phyloP scores from a whole-genome alignment of 2,329 filamentous ascomycete species.

The Alternaria hordeiaustralica region DNA sequence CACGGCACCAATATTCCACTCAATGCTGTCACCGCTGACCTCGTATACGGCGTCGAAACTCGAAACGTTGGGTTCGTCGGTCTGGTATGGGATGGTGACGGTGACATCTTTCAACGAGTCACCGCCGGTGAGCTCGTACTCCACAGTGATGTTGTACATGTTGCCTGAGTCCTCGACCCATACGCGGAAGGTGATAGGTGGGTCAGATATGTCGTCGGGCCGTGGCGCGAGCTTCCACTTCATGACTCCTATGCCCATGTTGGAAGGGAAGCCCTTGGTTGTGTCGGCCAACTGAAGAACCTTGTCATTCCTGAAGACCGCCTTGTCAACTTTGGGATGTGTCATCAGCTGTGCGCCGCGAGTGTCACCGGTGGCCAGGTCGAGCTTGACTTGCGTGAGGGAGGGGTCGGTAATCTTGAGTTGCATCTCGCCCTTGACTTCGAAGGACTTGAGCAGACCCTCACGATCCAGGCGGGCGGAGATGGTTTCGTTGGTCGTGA shows the following conservation, averaged over 20 bases:
- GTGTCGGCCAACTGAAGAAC: slow-evolving; percentile 89
- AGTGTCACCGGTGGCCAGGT: slow-evolving; percentile 75
- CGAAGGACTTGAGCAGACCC: slow-evolving; percentile 82
- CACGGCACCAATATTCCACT: slow-evolving; percentile 90
- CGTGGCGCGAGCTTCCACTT: slow-evolving; percentile 89
- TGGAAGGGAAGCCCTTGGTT: slow-evolving; percentile 88
- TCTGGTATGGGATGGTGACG: slow-evolving; percentile 85
- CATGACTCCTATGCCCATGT: slow-evolving; percentile 90
- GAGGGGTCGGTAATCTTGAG: slow-evolving; percentile 87
- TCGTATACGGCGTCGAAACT: slow-evolving; percentile 96
- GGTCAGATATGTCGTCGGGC: slow-evolving; percentile 76
- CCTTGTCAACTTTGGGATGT: slow-evolving; percentile 94
- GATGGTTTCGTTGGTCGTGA: slow-evolving; percentile 89
- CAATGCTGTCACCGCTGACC: slow-evolving; percentile 87
- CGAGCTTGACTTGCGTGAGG: slow-evolving; percentile 90
- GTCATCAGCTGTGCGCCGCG: slow-evolving; percentile 91
- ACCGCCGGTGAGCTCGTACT: slow-evolving; percentile 89
- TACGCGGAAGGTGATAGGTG: slow-evolving; percentile 94
- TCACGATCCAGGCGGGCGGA: slow-evolving; percentile 88
- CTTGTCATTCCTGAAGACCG: slow-evolving; percentile 81
- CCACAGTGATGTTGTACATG: slow-evolving; percentile 88
- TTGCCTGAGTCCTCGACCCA: slow-evolving; percentile 91
- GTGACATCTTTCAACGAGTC: slow-evolving; percentile 82
- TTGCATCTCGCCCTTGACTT: slow-evolving; percentile 90
- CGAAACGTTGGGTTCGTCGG: slow-evolving; percentile 83